Evolutionary conservation across 441 rosid genomes (phyloP).

Genomic region (Erodium chrysanthum): DNA sequence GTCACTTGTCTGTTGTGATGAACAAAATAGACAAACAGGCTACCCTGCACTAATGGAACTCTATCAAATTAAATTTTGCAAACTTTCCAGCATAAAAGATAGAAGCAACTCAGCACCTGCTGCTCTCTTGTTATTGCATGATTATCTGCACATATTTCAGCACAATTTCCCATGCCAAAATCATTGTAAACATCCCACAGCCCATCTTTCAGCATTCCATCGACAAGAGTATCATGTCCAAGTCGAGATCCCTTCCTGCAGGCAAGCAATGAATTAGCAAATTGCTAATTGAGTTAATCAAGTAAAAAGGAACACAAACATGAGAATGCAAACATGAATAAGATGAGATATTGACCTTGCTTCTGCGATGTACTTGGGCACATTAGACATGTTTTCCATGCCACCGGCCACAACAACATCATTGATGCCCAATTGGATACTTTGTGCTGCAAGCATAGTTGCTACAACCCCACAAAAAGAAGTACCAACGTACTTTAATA

Average conservation of each 20-base stretch:
- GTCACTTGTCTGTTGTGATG: background rate
- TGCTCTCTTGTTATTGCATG: constrained; percentile 65
- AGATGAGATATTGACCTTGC: constrained; percentile 50
- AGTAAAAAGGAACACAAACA: background rate
- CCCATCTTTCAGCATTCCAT: constrained; percentile 96
- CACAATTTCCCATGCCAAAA: constrained; percentile 92
- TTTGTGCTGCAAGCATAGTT: constrained; percentile 83
- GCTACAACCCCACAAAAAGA: constrained; percentile 40
- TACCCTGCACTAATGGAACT: background rate
- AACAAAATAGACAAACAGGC: background rate
- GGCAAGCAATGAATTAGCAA: constrained; percentile 9
- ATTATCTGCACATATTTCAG: constrained; percentile 81
- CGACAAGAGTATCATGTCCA: constrained; percentile 88
- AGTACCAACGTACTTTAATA: background rate
- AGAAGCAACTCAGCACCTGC: constrained; percentile 42
- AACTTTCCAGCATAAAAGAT: background rate
- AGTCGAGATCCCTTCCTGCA: constrained; percentile 91
- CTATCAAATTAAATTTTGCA: background rate
- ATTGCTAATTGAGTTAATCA: background rate
- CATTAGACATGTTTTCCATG: constrained; percentile 97
- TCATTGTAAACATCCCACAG: constrained; percentile 93
- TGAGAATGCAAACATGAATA: background rate
- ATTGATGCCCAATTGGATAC: constrained; percentile 84
- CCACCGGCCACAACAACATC: constrained; percentile 95
- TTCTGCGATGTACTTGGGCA: constrained; percentile 81